Conservation (phyloP, 176 grass and related monocot species). For the Oryza rufipogon region DNA sequence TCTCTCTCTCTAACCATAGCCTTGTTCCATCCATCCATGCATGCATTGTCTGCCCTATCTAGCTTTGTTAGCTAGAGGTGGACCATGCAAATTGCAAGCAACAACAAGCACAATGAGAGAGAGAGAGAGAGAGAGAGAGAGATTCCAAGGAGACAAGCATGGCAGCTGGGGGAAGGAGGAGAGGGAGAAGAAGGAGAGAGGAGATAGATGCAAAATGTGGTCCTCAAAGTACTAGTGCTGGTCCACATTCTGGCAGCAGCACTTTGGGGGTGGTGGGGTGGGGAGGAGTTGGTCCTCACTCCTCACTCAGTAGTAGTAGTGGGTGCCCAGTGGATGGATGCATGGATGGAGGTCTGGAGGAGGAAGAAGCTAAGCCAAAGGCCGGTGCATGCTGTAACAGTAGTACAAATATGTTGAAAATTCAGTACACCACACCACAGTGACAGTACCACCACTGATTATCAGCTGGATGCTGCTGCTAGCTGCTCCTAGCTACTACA, state of each 20-base stretch:
- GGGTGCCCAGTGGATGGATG: conserved; percentile 18
- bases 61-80: not conserved
- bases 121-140: conserved; percentile 1
- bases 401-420: conserved; percentile 13
- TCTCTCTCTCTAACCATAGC: not conserved
- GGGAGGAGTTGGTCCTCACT: not conserved
- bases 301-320: not conserved
- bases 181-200: conserved; percentile 32
- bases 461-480: conserved; percentile 47
- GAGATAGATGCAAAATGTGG: conserved; percentile 8
- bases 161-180: conserved; percentile 33
- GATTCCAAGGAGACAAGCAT: conserved; percentile 49
- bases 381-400: not conserved
- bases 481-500: not conserved
- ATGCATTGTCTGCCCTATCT: not conserved
- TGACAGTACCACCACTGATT: conserved; percentile 38
- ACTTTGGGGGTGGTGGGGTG: conserved; percentile 36
- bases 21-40: not conserved
- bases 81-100: not conserved
- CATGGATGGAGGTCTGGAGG: not conserved
- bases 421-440: conserved; percentile 51
- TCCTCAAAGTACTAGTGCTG: not conserved
- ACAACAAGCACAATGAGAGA: not conserved
- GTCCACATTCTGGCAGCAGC: conserved; percentile 37
- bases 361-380: not conserved